Conservation (phyloP, 805 yeast species). For the Millerozyma miso region DNA sequence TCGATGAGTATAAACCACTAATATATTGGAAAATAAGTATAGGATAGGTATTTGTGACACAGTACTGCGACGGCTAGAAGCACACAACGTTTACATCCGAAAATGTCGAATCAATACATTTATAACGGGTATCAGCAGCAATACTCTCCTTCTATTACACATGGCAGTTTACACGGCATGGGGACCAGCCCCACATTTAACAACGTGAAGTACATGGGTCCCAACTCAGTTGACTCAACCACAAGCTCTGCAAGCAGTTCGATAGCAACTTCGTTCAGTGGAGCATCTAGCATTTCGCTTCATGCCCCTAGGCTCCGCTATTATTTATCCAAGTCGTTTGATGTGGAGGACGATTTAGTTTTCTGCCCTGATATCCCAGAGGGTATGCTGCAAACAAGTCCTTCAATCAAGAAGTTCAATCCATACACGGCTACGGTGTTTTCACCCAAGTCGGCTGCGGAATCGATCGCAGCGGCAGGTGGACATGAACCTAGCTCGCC, state of each 20-base stretch:
- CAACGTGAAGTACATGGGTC: conserved; percentile 20
- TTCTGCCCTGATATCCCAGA: conserved; percentile 60
- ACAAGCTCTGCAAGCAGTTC: conserved; percentile 8
- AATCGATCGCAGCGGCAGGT: conserved; percentile 30
- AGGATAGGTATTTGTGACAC: neutral
- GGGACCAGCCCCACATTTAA: conserved; percentile 29
- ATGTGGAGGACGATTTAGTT: conserved; percentile 59
- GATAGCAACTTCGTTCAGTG: conserved; percentile 5
- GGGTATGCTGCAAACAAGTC: conserved; percentile 6
- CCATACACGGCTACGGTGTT: conserved; percentile 65
- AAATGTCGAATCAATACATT: conserved; percentile 34
- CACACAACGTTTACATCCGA: neutral
- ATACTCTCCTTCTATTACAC: conserved; percentile 27
- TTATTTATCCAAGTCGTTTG: conserved; percentile 57
- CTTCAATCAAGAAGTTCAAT: conserved; percentile 50
- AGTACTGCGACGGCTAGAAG: neutral
- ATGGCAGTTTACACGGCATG: conserved; percentile 15
- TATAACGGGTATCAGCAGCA: conserved; percentile 28
- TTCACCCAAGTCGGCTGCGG: conserved; percentile 37
- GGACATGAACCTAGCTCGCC: conserved; percentile 13
- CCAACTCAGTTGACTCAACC: conserved; percentile 17
- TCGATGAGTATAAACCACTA: neutral
- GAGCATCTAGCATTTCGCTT: conserved; percentile 29
- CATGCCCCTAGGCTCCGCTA: conserved; percentile 51
- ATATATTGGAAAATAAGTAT: neutral